Evolutionary conservation across 1,139 yeast species (phyloP).

Genomic region (Lodderomyces jiufengensis): DNA sequence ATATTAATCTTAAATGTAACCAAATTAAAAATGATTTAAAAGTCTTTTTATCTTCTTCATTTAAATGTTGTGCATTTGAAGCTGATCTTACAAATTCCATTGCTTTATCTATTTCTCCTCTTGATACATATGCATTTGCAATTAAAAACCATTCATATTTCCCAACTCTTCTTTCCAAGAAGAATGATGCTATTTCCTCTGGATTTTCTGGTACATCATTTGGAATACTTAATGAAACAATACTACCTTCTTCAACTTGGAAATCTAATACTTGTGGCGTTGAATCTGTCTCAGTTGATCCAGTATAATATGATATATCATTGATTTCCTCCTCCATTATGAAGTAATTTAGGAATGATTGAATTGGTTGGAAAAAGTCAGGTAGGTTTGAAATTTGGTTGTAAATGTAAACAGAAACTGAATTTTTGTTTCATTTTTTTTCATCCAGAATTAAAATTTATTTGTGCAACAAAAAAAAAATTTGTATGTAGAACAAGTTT

Average conservation of each 20-base stretch:
- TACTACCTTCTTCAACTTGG: conserved; percentile 70
- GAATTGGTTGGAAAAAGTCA: no score
- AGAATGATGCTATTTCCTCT: conserved; percentile 69
- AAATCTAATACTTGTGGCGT: conserved; percentile 48
- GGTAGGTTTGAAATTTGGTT: no score
- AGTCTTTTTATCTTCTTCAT: conserved; percentile 48
- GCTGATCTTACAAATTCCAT: conserved; percentile 62
- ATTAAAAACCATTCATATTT: conserved; percentile 80
- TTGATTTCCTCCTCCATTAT: conserved; percentile 32
- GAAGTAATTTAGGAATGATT: background rate
- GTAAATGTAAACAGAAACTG: no score
- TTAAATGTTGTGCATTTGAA: conserved; percentile 33
- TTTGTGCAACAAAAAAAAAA: no score
- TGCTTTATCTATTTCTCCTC: conserved; percentile 59
- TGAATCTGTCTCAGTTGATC: conserved; percentile 30
- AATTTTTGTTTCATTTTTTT: no score
- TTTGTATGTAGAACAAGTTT: no score
- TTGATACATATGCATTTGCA: conserved; percentile 74
- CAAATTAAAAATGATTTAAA: conserved; percentile 69
- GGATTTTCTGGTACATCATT: conserved; percentile 85
- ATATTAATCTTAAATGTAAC: conserved; percentile 52
- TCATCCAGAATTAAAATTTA: no score
- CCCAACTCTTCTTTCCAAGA: conserved; percentile 76
- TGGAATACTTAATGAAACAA: conserved; percentile 62
- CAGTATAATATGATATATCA: conserved; percentile 40